A percentile compares a stretch with the other conserved stretches of the same genome.
phyloP scores from a whole-genome alignment of 768 basidiomycete genomes.

The Suillus weaverae region DNA sequence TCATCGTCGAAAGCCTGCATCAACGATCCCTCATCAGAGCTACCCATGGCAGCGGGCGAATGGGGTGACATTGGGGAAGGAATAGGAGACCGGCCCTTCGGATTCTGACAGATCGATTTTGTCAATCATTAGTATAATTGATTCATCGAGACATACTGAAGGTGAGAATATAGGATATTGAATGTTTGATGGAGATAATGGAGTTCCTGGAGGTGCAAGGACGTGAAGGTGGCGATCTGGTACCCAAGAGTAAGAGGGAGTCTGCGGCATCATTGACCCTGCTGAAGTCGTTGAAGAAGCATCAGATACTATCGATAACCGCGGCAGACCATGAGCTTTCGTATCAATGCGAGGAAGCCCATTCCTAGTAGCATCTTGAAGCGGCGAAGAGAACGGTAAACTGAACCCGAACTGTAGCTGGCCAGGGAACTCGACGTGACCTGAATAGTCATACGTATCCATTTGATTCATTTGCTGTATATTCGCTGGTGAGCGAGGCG shows the following conservation, averaged over 20 bases:
- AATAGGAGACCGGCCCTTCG: not conserved
- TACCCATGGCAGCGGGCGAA: not conserved
- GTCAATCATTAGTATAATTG: not conserved
- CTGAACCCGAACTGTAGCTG: not conserved
- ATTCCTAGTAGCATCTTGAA: not conserved
- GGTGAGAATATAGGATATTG: not conserved
- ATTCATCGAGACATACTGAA: not conserved
- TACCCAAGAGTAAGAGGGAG: not conserved
- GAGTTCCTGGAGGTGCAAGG: not conserved
- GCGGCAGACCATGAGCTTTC: not conserved
- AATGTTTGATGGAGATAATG: not conserved
- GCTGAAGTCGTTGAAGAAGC: constrained; percentile 3
- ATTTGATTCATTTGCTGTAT: not conserved
- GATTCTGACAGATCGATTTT: not conserved
- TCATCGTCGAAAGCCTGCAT: not conserved
- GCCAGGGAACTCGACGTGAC: not conserved
- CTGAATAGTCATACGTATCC: not conserved
- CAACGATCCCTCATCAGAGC: not conserved
- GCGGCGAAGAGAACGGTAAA: not conserved
- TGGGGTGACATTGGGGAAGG: not conserved
- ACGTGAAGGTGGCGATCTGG: not conserved
- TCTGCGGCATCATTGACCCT: not conserved
- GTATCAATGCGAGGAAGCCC: not conserved
- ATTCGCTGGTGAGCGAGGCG: not conserved
- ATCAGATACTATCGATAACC: not conserved